Evolutionary conservation across 164 flowering plant genomes (phyloP), one percentile per base, ranked within the genome.

Genomic region (Vitis vinifera): DNA sequence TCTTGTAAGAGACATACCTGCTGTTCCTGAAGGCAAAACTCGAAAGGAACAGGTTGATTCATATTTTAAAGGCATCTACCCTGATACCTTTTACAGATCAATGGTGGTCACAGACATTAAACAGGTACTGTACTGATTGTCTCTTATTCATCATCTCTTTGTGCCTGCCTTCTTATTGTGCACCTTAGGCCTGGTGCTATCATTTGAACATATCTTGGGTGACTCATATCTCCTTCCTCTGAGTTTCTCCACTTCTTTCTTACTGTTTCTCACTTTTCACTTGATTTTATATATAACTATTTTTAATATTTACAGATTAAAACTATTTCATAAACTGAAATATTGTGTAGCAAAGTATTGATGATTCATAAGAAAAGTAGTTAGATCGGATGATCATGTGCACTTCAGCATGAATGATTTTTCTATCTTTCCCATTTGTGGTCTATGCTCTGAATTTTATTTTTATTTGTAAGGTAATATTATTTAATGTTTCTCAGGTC

Each of bases 41-140:
- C 75, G 87, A 51, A 88, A 93, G 76, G 94, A 95, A 68, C 98
- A 93, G 70, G 92, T 95, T 29, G 97, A 95, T 80, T 80, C 93
- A 2, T 95, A 89, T 76, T 95, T 95, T 59, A 85, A 77, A 66
- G 53, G 80, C 15, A 85, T 93, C 51, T 89, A 91, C 77, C 92
- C 97, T 3, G 98, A 93, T 1, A 86, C 96, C 44, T 95, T 86
- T 74, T 90, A 90, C 82, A 69, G 85, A 71, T 91, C 98, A 5
- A 65, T 93, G 85, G 76, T 93, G 37, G 83, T 88, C 64, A 95
- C 99, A 37, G 65, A 93, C 78, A 89, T 87, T 78, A 89, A 83
- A 68, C 72, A 86, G 97, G 99, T 92, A 69, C 19, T 47, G 10
- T 37, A 6, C 58, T 27, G 8, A 30, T 61, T 64, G 9, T 62